Base-by-base conservation (phyloP, 2,329 filamentous ascomycete genomes). In the Diaporthe citrichinensis region DNA sequence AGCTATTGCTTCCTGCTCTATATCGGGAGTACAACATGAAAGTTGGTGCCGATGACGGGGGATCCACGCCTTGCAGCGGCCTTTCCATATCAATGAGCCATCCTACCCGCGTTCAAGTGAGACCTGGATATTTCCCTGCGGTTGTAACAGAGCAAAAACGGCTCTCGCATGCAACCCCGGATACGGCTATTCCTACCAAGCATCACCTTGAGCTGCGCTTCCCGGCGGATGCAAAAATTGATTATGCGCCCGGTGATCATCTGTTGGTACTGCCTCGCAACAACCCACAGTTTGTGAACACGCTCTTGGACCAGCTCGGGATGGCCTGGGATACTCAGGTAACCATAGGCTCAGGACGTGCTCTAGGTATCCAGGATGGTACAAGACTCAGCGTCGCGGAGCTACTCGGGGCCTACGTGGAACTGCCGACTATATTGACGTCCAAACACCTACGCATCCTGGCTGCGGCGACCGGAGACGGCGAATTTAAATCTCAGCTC, bases 401-500 rank as follows among this genome's bases (percentile, higher is more conserved):
- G 15, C 67, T 71, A 20, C 36, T 71, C n/a, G 51, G 31, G 20
- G 67, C 49, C 28, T 71, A 71, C 14, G 49, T 71, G 31, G 67
- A 71, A 20, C 34, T 71, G 14, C 57, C 57, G 34, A 15, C 57
- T 17, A 61, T 6, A 41, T 61, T 61, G 57, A 41, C 57, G 12
- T 3, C 34, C 23, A 39, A 61, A 25, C 57, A 61, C 12, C n/a
- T 61, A 9, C 57, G 23, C 14, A 41, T 61, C 23, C 57, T 61
- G 34, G 34, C 57, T 41, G 57, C 57, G 10, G 57, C 57, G 25
- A 12, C 34, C 23, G 9, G n/a, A 39, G 57, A 25, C 23, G 34
- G 41, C 23, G 14, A 17, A 9, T 25, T 25, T 15, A 61, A 61
- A n/a, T 25, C 57, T 17, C 34, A 61, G 57, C 34, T 61, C 34